Percentiles rank a stretch among this genome's conserved stretches.
Conservation (phyloP, 2,329 filamentous ascomycete species). For the Lachnellula subtilissima region DNA sequence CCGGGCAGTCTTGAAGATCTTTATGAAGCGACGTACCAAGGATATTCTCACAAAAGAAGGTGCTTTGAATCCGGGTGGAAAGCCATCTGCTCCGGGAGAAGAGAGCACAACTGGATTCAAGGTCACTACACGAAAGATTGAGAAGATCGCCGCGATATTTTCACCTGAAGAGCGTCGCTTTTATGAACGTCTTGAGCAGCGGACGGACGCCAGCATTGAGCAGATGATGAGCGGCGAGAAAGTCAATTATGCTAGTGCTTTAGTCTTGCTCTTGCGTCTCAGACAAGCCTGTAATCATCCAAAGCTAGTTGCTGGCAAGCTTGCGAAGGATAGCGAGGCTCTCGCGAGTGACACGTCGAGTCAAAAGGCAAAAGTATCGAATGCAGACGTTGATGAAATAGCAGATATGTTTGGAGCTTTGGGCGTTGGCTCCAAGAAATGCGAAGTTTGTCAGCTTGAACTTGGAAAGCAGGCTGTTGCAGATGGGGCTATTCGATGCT, state of each 20-base stretch:
- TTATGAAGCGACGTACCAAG: conserved; percentile 99
- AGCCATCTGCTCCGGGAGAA: conserved; percentile 43
- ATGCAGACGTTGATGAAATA: conserved; percentile 67
- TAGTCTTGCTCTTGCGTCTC: conserved; percentile 84
- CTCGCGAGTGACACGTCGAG: conserved; percentile 57
- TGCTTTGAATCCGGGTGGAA: conserved; percentile 71
- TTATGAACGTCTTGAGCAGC: conserved; percentile 76
- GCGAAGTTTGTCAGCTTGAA: conserved; percentile 31
- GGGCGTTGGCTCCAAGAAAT: conserved; percentile 40
- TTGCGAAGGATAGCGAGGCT: conserved; percentile 84
- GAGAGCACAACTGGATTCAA: conserved; percentile 67
- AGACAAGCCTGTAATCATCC: conserved; percentile 95
- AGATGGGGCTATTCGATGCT: conserved; percentile 56
- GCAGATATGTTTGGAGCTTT: conserved; percentile 83
- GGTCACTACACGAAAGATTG: conserved; percentile 85
- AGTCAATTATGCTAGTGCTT: conserved; percentile 86
- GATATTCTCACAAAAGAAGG: conserved; percentile 89
- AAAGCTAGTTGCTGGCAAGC: conserved; percentile 76
- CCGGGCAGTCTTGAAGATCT: conserved; percentile 79
- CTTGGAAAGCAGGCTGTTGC: conserved; percentile 26
- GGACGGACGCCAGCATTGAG: conserved; percentile 81
- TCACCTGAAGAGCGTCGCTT: conserved; percentile 76
- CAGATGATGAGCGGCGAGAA: conserved; percentile 79
- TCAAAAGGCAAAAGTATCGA: conserved; percentile 42
- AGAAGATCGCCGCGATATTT: conserved; percentile 74